Conservation (phyloP, 805 yeast genomes). For the Torulaspora indica region DNA sequence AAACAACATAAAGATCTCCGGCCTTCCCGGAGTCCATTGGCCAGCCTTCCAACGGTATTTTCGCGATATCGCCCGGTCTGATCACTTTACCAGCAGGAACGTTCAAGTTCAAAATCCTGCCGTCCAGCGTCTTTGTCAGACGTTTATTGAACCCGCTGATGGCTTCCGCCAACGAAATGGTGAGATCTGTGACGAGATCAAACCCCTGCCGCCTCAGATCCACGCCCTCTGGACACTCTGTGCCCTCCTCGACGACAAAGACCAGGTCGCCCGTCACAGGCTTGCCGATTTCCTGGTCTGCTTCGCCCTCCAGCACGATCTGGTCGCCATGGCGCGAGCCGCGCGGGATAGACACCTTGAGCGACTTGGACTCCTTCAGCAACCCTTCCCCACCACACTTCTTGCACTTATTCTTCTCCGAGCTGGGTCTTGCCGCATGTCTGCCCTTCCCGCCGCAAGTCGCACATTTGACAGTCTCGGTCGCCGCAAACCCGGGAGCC, state of each 20-base stretch:
- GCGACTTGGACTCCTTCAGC: conserved; percentile 58
- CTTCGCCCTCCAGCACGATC: conserved; percentile 58
- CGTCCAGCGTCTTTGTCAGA: conserved; percentile 72
- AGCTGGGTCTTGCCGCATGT: conserved; percentile 29
- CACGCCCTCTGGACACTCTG: conserved; percentile 35
- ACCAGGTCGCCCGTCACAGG: conserved; percentile 68
- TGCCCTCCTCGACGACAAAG: conserved; percentile 50
- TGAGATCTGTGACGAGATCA: conserved; percentile 58
- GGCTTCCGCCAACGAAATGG: conserved; percentile 71
- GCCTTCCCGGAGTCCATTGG: conserved; percentile 46
- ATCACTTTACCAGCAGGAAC: conserved; percentile 77
- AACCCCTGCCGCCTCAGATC: conserved; percentile 53
- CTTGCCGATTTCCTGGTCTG: conserved; percentile 74
- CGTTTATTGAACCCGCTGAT: conserved; percentile 73
- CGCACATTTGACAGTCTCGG: conserved; percentile 55
- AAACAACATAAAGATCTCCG: conserved; percentile 68
- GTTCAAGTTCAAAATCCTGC: conserved; percentile 58
- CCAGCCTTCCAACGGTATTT: conserved; percentile 77
- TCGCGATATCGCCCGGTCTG: conserved; percentile 66
- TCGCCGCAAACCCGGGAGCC: conserved; percentile 72
- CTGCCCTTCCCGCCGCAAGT: conserved; percentile 70
- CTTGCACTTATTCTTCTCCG: conserved; percentile 65
- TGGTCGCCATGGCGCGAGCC: conserved; percentile 64
- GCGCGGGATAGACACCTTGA: conserved; percentile 70
- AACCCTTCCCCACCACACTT: conserved; percentile 64